Percentiles rank a stretch among this genome's conserved stretches.
These are phyloP conservation scores for Delitschia confertaspora DNA, from an alignment of 495 filamentous ascomycete species.

Conservation along the genomic window DNA sequence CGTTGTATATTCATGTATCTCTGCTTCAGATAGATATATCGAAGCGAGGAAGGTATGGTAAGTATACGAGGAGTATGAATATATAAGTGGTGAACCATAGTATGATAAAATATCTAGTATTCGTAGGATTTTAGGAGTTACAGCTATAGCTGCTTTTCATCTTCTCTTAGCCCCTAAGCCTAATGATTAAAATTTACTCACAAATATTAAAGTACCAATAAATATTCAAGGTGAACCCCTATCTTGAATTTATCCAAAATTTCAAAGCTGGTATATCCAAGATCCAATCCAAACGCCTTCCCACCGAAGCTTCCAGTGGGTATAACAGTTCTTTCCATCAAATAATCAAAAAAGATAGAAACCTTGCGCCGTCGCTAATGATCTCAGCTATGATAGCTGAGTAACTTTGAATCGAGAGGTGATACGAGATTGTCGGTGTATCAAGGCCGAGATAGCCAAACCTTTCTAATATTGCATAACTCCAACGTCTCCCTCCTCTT, in stretches of 20 bases:
- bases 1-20: too few species aligned
- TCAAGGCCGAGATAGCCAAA: not conserved
- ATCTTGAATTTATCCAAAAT: not conserved
- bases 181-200: not conserved
- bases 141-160: too few species aligned
- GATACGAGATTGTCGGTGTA: not conserved
- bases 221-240: not conserved
- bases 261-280: not conserved
- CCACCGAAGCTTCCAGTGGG: not conserved
- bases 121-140: too few species aligned
- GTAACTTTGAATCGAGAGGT: not conserved
- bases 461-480: too few species aligned
- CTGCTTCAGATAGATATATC: too few species aligned
- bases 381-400: slow-evolving; percentile 8
- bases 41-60: too few species aligned
- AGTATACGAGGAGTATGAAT: too few species aligned
- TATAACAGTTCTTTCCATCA: too few species aligned
- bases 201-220: not conserved
- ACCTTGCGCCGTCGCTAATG: slow-evolving; percentile 24
- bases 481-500: not conserved
- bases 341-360: slow-evolving; percentile 10
- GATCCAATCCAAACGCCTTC: not conserved
- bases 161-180: not conserved
- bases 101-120: too few species aligned
- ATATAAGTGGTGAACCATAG: too few species aligned